Conservation (phyloP, 73 alveolate species). For the Paramecium primaurelia region DNA sequence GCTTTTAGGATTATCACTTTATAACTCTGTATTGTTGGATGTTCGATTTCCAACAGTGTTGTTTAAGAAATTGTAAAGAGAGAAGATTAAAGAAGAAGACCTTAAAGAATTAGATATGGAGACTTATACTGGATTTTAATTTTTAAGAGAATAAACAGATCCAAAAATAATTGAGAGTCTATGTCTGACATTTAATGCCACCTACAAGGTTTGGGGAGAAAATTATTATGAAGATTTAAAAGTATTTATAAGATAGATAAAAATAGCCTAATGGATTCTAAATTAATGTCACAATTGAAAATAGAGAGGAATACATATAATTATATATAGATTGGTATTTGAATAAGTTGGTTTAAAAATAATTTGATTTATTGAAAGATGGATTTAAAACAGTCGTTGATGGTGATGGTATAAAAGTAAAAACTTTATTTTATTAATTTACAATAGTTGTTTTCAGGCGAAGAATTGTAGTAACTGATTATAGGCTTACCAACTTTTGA, state of each 20-base stretch:
- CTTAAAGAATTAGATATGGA: conserved; percentile 80
- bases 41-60: conserved; percentile 90
- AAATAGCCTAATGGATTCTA: conserved; percentile 77
- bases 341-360: conserved; percentile 74
- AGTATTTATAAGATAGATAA: not conserved
- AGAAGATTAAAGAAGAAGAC: conserved; percentile 73
- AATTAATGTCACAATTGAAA: conserved; percentile 78
- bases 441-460: conserved; percentile 33
- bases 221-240: not conserved
- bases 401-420: conserved; percentile 49
- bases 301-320: conserved; percentile 88
- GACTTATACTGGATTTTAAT: conserved; percentile 65
- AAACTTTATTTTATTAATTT: not conserved
- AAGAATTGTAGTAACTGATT: conserved; percentile 17
- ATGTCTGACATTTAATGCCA: not conserved
- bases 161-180: not conserved
- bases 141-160: conserved; percentile 62
- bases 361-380: conserved; percentile 66
- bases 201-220: not conserved
- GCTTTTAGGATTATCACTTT: conserved; percentile 95
- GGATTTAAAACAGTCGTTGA: conserved; percentile 49
- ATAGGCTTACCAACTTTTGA: conserved; percentile 31
- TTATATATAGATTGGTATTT: conserved; percentile 88
- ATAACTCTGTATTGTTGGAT: conserved; percentile 87
- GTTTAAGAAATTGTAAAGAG: conserved; percentile 84